Conservation (phyloP, 208 protist genomes). For the Leishmania aethiopica region DNA sequence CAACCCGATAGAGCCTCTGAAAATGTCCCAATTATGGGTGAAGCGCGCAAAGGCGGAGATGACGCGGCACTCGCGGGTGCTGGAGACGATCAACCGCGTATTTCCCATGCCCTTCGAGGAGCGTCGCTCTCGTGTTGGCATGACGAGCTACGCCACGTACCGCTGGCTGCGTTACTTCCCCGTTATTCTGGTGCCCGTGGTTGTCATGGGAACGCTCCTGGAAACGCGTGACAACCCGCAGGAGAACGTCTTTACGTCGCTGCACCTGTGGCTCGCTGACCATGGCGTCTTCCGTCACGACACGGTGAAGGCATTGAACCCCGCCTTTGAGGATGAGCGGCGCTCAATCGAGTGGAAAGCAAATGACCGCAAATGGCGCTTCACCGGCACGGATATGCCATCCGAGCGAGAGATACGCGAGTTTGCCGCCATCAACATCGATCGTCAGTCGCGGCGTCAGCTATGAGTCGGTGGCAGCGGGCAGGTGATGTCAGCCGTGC, state of each 20-base stretch:
- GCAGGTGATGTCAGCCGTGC: background rate
- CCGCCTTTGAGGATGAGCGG: slow-evolving; percentile 87
- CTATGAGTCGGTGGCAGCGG: background rate
- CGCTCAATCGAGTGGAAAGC: slow-evolving; percentile 82
- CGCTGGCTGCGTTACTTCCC: slow-evolving; percentile 85
- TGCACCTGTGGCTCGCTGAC: slow-evolving; percentile 89
- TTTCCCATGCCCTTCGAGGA: slow-evolving; percentile 90
- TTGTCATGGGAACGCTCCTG: slow-evolving; percentile 65
- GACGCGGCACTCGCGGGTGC: slow-evolving; percentile 76
- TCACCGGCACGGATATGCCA: slow-evolving; percentile 81
- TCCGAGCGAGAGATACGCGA: slow-evolving; percentile 80
- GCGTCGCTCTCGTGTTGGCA: slow-evolving; percentile 79
- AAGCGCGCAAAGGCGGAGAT: slow-evolving; percentile 89
- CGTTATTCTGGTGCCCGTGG: slow-evolving; percentile 63
- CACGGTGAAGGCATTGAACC: slow-evolving; percentile 87
- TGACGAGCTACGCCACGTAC: slow-evolving; percentile 86
- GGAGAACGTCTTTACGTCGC: slow-evolving; percentile 83
- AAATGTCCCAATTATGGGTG: slow-evolving; percentile 89
- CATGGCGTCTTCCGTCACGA: slow-evolving; percentile 89
- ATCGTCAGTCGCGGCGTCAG: slow-evolving; percentile 32
- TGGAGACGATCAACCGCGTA: slow-evolving; percentile 85
- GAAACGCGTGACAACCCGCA: slow-evolving; percentile 86
- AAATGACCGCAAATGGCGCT: slow-evolving; percentile 88
- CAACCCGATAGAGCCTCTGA: background rate
- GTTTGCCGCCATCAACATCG: slow-evolving; percentile 89